Conservation (phyloP, 2,329 filamentous ascomycete species). For the Drechslera avenae region DNA sequence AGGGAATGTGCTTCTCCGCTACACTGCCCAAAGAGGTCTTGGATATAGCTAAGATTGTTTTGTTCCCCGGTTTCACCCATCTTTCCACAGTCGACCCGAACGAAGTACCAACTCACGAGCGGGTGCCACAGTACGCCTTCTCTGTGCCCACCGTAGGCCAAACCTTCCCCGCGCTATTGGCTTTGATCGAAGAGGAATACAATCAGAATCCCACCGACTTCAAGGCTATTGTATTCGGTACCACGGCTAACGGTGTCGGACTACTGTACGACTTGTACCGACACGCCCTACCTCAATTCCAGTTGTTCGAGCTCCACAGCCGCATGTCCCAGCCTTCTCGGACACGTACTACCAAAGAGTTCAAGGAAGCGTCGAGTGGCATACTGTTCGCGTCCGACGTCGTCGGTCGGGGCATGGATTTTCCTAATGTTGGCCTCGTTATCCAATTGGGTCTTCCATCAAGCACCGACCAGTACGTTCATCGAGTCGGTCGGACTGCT, state of each 20-base stretch:
- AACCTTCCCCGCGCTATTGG: constrained; percentile 53
- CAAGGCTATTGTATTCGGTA: constrained; percentile 56
- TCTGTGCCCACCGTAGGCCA: constrained; percentile 51
- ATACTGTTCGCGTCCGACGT: constrained; percentile 58
- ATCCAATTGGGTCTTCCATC: constrained; percentile 58
- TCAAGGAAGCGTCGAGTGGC: constrained; percentile 53
- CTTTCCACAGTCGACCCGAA: constrained; percentile 54
- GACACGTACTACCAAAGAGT: constrained; percentile 52
- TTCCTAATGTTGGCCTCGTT: constrained; percentile 57
- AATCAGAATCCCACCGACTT: constrained; percentile 46
- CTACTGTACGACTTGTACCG: constrained; percentile 51
- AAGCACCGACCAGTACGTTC: constrained; percentile 54
- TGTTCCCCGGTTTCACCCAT: constrained; percentile 50
- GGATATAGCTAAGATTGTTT: constrained; percentile 52
- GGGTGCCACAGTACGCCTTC: constrained; percentile 57
- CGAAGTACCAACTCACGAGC: constrained; percentile 54
- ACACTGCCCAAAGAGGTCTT: constrained; percentile 54
- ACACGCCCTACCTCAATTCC: constrained; percentile 40
- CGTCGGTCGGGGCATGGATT: constrained; percentile 58
- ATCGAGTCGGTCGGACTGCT: constrained; percentile 52
- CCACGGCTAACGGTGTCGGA: constrained; percentile 54
- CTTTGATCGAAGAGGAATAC: constrained; percentile 54
- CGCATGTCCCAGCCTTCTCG: constrained; percentile 51
- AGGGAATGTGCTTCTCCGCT: constrained; percentile 57
- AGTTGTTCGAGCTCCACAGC: constrained; percentile 52